Percentiles rank a stretch among this genome's conserved stretches.
Conservation (phyloP, 2,329 filamentous ascomycete genomes). For the Aspergillus brunneoviolaceus region DNA sequence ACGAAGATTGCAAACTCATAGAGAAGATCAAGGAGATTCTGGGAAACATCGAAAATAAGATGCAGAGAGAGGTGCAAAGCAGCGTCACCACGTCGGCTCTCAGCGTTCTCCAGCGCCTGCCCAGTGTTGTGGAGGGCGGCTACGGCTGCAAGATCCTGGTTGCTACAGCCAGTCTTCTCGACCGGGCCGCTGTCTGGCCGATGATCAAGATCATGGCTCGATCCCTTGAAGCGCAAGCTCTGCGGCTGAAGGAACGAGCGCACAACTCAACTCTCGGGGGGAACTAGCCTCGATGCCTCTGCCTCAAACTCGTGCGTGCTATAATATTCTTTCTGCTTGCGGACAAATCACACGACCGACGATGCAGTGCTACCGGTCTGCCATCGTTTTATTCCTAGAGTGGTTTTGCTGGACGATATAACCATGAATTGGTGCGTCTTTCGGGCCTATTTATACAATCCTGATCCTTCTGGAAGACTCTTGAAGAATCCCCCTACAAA, state of each 20-base stretch:
- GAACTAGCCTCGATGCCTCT: neutral
- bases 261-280: constrained; percentile 35
- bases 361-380: too few relatives aligned
- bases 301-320: neutral
- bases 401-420: too few relatives aligned
- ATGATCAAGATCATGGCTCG: constrained; percentile 69
- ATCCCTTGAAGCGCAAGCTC: constrained; percentile 63
- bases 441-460: neutral
- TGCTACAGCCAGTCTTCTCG: constrained; percentile 81
- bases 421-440: neutral
- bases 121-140: constrained; percentile 64
- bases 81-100: constrained; percentile 54
- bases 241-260: constrained; percentile 62
- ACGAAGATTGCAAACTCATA: constrained; percentile 84
- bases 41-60: constrained; percentile 73
- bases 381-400: too few relatives aligned
- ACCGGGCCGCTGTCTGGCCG: constrained; percentile 89
- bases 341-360: neutral
- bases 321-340: neutral
- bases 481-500: neutral
- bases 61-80: constrained; percentile 61
- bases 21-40: constrained; percentile 80
- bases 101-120: constrained; percentile 53
- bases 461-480: neutral
- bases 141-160: constrained; percentile 82